These are phyloP conservation scores for Penicillium sp. DNA, from an alignment of 2,329 filamentous ascomycete species.

Conservation along the genomic window DNA sequence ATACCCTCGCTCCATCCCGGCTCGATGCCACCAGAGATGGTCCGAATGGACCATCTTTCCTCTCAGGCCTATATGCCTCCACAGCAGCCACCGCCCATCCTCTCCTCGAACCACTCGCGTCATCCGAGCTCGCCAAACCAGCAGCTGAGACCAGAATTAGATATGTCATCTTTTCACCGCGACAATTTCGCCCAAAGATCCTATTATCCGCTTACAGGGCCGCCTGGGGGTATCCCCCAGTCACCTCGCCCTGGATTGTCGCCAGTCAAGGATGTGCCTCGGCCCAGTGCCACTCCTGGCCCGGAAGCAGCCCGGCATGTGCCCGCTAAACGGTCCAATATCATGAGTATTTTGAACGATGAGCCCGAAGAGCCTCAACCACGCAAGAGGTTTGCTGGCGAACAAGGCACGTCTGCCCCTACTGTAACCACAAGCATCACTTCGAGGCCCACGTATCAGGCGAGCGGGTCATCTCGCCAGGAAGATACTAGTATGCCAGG, in stretches of 20 bases:
- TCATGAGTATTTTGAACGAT: conserved; percentile 49
- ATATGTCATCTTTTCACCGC: conserved; percentile 35
- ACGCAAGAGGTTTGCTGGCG: conserved; percentile 45
- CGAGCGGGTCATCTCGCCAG: conserved; percentile 22
- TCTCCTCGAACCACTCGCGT: conserved; percentile 35
- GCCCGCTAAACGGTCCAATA: conserved; percentile 49
- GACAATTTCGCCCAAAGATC: conserved; percentile 36
- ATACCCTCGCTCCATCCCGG: conserved; percentile 32
- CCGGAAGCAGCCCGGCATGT: conserved; percentile 41
- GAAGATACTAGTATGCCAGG: conserved; percentile 25
- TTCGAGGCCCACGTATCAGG: conserved; percentile 31
- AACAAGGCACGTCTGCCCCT: conserved; percentile 28
- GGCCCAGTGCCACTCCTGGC: conserved; percentile 32
- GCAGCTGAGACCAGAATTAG: conserved; percentile 31
- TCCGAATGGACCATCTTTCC: conserved; percentile 35
- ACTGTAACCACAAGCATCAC: conserved; percentile 19
- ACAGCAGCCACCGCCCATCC: conserved; percentile 27
- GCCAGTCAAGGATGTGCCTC: conserved; percentile 37
- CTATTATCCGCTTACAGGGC: conserved; percentile 31
- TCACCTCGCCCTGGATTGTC: conserved; percentile 31
- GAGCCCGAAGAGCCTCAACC: conserved; percentile 48
- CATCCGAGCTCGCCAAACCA: conserved; percentile 38
- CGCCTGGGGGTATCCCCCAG: conserved; percentile 28
- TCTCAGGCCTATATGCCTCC: conserved; percentile 31
- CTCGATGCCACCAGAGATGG: conserved; percentile 29